These are phyloP conservation scores for Alternaria incomplexa DNA, from an alignment of 2,329 filamentous ascomycete species.

Conservation along the genomic window DNA sequence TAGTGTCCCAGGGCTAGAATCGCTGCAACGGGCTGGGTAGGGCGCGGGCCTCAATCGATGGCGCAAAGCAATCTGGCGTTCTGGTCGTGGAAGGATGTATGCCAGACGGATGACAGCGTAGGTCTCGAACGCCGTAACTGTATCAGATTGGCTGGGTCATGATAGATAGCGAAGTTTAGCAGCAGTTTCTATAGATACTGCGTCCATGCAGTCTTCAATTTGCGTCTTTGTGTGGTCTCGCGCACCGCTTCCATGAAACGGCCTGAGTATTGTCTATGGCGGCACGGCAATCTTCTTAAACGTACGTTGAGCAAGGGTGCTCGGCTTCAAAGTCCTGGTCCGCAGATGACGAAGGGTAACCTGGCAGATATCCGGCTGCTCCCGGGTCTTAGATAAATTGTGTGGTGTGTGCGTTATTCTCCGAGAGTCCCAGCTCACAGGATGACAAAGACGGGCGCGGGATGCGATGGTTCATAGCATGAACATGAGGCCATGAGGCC, in stretches of 20 bases:
- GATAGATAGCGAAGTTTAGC: not conserved
- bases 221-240: not conserved
- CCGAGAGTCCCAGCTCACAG: slow-evolving; percentile 1
- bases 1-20: not conserved
- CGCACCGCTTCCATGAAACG: not conserved
- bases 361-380: slow-evolving; percentile 10
- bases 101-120: not conserved
- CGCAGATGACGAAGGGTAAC: slow-evolving; percentile 3
- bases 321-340: not conserved
- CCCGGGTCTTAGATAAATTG: slow-evolving; percentile 8
- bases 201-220: not conserved
- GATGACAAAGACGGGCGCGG: not conserved
- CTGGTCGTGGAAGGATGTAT: not conserved
- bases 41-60: not conserved
- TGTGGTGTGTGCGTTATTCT: slow-evolving; percentile 10
- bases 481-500: not conserved
- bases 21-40: not conserved
- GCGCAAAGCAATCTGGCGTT: not conserved
- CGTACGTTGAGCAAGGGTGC: slow-evolving; percentile 2
- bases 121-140: not conserved
- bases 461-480: not conserved
- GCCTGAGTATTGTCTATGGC: not conserved
- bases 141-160: not conserved
- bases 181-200: not conserved
- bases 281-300: not conserved